Percentiles rank a stretch among this genome's conserved stretches.
Conservation (phyloP, 768 basidiomycete species). For the Chlorophyllum brunneum region DNA sequence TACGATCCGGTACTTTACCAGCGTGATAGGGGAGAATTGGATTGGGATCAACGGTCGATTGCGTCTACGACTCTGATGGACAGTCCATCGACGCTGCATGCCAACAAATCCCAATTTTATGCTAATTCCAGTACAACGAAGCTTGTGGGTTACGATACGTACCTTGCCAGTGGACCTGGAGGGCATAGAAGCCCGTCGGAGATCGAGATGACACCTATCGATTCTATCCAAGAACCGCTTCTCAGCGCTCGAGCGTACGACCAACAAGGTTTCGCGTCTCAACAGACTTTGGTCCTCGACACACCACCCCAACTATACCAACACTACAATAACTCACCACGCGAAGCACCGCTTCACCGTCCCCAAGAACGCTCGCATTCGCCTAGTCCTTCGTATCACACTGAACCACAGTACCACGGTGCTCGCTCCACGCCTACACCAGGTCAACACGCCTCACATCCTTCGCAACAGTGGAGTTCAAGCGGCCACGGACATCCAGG, state of each 20-base stretch:
- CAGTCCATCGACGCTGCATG: conserved; percentile 37
- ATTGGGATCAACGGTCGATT: conserved; percentile 84
- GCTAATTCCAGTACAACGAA: conserved; percentile 27
- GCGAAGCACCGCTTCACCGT: conserved; percentile 64
- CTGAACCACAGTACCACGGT: conserved; percentile 12
- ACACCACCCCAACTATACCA: conserved; percentile 42
- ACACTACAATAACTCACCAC: conserved; percentile 31
- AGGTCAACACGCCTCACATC: conserved; percentile 13
- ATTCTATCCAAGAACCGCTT: conserved; percentile 61
- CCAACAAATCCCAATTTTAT: conserved; percentile 38
- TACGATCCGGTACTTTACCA: conserved; percentile 78
- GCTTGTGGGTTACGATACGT: conserved; percentile 48
- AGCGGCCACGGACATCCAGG: conserved; percentile 11
- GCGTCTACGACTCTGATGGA: conserved; percentile 56
- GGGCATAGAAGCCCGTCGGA: conserved; percentile 21
- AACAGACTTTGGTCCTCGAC: conserved; percentile 35
- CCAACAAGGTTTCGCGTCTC: conserved; percentile 32
- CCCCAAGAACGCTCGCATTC: conserved; percentile 42
- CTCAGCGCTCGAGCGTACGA: conserved; percentile 35
- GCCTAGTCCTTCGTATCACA: conserved; percentile 29
- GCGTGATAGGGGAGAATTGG: conserved; percentile 79
- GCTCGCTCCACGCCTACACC: conserved; percentile 12
- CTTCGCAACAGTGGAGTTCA: conserved; percentile 9
- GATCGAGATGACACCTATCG: conserved; percentile 55
- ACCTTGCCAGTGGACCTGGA: conserved; percentile 48